phyloP scores from a whole-genome alignment of 2,329 filamentous ascomycete genomes.

The Phialemoniopsis sp. region DNA sequence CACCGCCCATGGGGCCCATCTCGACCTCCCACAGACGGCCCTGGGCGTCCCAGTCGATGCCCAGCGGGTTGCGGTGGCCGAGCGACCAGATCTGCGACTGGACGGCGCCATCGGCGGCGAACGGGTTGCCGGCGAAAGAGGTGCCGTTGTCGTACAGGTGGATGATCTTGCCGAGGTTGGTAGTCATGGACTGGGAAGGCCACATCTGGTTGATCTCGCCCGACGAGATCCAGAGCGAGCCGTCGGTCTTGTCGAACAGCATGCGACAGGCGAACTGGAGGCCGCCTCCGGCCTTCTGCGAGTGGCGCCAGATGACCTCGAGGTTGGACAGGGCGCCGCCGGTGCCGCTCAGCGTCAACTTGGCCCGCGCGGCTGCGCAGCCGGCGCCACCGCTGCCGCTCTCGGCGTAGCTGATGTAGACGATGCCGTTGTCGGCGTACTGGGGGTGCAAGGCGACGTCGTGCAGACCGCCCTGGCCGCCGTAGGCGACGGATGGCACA shows the following conservation, averaged over 20 bases:
- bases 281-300: slow-evolving; percentile 18
- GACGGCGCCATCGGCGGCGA: slow-evolving; percentile 20
- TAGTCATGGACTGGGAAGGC: slow-evolving; percentile 21
- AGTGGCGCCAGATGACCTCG: slow-evolving; percentile 26
- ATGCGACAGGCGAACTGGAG: slow-evolving; percentile 24
- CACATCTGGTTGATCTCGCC: slow-evolving; percentile 25
- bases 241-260: slow-evolving; percentile 21
- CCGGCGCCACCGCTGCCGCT: slow-evolving; percentile 16
- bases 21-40: slow-evolving; percentile 28
- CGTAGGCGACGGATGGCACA: slow-evolving; percentile 23
- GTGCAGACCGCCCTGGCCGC: slow-evolving; percentile 24
- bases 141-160: slow-evolving; percentile 25
- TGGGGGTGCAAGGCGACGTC: slow-evolving; percentile 27
- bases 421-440: slow-evolving; percentile 21
- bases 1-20: slow-evolving; percentile 27
- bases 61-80: slow-evolving; percentile 25
- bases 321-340: slow-evolving; percentile 20
- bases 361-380: slow-evolving; percentile 23
- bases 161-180: slow-evolving; percentile 28
- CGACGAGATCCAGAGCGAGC: slow-evolving; percentile 22
- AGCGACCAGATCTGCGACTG: slow-evolving; percentile 24
- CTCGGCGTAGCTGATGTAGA: slow-evolving; percentile 27
- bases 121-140: slow-evolving; percentile 23
- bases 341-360: slow-evolving; percentile 20
- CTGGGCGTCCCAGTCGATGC: slow-evolving; percentile 25